Evolutionary conservation across 192 early-diverging fungal genomes (phyloP).

Genomic region (Backusella luteola): DNA sequence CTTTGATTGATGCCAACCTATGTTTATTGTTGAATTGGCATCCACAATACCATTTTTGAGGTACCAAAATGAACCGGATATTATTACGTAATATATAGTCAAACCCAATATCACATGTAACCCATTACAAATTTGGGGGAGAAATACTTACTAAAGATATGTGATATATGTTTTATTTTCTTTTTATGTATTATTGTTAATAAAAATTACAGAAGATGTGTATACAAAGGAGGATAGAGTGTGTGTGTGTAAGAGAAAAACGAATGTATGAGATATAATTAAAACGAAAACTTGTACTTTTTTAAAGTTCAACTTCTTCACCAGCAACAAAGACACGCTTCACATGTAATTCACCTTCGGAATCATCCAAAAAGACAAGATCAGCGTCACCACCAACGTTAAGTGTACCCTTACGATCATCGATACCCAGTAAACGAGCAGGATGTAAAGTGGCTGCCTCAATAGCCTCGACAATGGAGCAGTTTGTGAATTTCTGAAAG

Average conservation of each 20-base stretch:
- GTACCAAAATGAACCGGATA: no score
- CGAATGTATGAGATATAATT: constrained; percentile 4
- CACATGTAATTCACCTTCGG: constrained; percentile 49
- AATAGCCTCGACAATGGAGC: constrained; percentile 73
- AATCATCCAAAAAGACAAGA: constrained; percentile 66
- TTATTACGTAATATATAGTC: background rate
- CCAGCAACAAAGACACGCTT: constrained; percentile 71
- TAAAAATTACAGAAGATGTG: constrained; percentile 7
- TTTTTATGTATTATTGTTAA: background rate
- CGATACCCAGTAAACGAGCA: constrained; percentile 71
- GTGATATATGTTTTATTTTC: background rate
- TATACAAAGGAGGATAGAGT: background rate
- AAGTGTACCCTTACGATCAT: constrained; percentile 70
- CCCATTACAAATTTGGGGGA: background rate
- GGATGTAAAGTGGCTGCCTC: constrained; percentile 82
- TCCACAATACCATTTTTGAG: no score
- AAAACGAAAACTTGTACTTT: background rate
- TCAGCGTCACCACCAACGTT: constrained; percentile 75
- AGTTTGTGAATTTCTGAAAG: constrained; percentile 75
- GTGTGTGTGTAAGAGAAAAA: background rate
- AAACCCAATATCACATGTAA: background rate
- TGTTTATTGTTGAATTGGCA: no score
- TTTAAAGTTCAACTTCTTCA: constrained; percentile 44
- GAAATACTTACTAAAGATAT: background rate
- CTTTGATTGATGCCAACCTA: no score